Base-by-base conservation (phyloP, 805 yeast genomes). In the Pichia membranifaciens region DNA sequence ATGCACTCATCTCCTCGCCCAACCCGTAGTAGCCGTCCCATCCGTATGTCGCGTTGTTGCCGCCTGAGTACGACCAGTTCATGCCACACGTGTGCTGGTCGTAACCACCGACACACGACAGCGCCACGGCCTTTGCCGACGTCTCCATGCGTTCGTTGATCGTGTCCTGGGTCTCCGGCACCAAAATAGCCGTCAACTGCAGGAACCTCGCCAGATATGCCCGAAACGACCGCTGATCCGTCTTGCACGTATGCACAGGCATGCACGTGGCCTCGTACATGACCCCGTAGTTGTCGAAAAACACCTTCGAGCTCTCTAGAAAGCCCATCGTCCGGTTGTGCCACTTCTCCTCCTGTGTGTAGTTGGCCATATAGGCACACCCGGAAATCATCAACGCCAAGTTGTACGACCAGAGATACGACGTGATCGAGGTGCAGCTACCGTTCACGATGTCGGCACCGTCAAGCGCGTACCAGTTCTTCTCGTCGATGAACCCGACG, bases 171-270 rank as follows among this genome's bases (percentile, higher is more conserved):
- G 78, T 68, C 21, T 68, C 69, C 5, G 96, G 95, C 1, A 78
- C 83, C 63, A 91, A 66, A 42, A 78, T 73, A 0, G 91, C 81
- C 1, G 96, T 83, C 45, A 78, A 67, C 2, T 89, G 93, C 61
- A 90, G 64, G 62, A 82, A 82, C 48, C 96, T 72, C 2, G 88
- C 62, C 56, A 87, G 75, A 56, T 83, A 85, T 1, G 96, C 96
- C 70, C 86, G 87, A 75, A 91, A 90, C n/a, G 93, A 80, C 50
- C 96, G 74, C 71, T 90, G 96, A 71, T 90, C 97, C 47, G 78
- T 82, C 66, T 87, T 78, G 71, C 98, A 90, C 35, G 73, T 70
- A 8, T 60, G 62, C 1, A 69, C 54, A 16, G 73, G 71, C 70
- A 87, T 95, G 66, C 97, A 90, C 1, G 96, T 88, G 6, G 84